A percentile compares a stretch with the other conserved stretches of the same genome.
Evolutionary conservation across 192 early-diverging fungal genomes (phyloP).

Genomic region (Gorgonomyces haynaldii): DNA sequence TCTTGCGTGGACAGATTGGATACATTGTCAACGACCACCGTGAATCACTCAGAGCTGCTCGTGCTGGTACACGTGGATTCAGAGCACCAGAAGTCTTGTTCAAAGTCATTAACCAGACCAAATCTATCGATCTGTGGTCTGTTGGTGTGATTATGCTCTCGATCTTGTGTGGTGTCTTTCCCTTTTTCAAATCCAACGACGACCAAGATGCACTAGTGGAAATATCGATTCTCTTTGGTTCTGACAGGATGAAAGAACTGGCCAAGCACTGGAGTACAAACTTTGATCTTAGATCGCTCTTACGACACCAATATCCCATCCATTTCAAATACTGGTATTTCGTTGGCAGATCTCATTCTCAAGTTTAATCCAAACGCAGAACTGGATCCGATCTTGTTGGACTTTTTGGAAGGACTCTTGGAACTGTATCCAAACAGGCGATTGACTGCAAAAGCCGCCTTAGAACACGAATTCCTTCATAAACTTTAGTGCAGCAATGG

Average conservation of each 20-base stretch:
- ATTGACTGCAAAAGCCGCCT: conserved; percentile 60
- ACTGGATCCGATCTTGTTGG: conserved; percentile 27
- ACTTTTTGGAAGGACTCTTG: conserved; percentile 44
- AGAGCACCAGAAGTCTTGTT: conserved; percentile 87
- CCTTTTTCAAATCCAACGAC: conserved; percentile 81
- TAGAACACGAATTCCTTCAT: conserved; percentile 59
- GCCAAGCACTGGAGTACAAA: conserved; percentile 50
- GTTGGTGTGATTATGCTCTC: conserved; percentile 77
- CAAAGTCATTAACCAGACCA: conserved; percentile 62
- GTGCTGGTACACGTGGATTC: conserved; percentile 88
- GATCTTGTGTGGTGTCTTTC: conserved; percentile 69
- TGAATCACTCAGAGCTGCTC: conserved; percentile 57
- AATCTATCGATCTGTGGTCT: conserved; percentile 86
- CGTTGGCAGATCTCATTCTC: background rate
- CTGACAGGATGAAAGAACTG: conserved; percentile 56
- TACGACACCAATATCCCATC: conserved; percentile 9
- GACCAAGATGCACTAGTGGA: conserved; percentile 81
- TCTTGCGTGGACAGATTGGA: background rate
- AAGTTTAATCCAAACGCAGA: background rate
- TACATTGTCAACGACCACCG: conserved; percentile 24
- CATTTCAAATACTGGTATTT: background rate
- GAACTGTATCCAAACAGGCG: conserved; percentile 42
- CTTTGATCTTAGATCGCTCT: background rate
- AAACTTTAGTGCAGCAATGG: conserved; percentile 2
- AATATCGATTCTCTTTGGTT: conserved; percentile 68